phyloP scores from a whole-genome alignment of 768 basidiomycete species.

The Mycena galopus region DNA sequence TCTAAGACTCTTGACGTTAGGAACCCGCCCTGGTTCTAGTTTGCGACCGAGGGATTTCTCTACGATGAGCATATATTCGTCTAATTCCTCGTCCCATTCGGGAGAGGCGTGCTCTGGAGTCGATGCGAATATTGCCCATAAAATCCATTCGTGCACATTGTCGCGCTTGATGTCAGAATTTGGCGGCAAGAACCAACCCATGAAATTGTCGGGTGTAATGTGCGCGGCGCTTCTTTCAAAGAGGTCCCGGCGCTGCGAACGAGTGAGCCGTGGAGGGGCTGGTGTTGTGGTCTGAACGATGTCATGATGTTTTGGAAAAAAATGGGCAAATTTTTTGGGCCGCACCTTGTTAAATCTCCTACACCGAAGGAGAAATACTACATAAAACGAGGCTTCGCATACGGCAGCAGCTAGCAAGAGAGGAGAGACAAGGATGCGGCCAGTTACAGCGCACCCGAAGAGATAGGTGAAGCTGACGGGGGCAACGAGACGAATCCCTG shows the following conservation, averaged over 20 bases:
- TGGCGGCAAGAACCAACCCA: slow-evolving; percentile 67
- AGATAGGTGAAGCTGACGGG: slow-evolving; percentile 62
- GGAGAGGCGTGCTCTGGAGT: slow-evolving; percentile 45
- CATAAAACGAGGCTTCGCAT: slow-evolving; percentile 63
- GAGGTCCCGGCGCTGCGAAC: slow-evolving; percentile 58
- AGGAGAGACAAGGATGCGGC: slow-evolving; percentile 44
- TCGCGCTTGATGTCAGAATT: slow-evolving; percentile 52
- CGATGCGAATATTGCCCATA: slow-evolving; percentile 72
- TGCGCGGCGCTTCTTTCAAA: slow-evolving; percentile 61
- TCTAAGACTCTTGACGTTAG: slow-evolving; percentile 59
- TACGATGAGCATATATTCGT: slow-evolving; percentile 57
- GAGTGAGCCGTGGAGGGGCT: slow-evolving; percentile 52
- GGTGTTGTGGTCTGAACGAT: slow-evolving; percentile 48
- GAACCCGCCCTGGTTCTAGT: slow-evolving; percentile 56
- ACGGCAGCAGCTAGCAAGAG: slow-evolving; percentile 49
- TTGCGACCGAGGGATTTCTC: slow-evolving; percentile 56
- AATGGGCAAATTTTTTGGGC: background rate
- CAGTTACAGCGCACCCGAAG: slow-evolving; percentile 40
- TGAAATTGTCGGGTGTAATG: slow-evolving; percentile 45
- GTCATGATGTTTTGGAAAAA: background rate
- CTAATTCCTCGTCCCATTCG: slow-evolving; percentile 65
- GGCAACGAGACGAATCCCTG: slow-evolving; percentile 60
- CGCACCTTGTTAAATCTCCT: slow-evolving; percentile 61
- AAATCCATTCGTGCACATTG: slow-evolving; percentile 72
- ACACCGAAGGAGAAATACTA: slow-evolving; percentile 62